Base-by-base conservation (phyloP, 768 basidiomycete genomes). In the Coprinellus aureogranulatus region DNA sequence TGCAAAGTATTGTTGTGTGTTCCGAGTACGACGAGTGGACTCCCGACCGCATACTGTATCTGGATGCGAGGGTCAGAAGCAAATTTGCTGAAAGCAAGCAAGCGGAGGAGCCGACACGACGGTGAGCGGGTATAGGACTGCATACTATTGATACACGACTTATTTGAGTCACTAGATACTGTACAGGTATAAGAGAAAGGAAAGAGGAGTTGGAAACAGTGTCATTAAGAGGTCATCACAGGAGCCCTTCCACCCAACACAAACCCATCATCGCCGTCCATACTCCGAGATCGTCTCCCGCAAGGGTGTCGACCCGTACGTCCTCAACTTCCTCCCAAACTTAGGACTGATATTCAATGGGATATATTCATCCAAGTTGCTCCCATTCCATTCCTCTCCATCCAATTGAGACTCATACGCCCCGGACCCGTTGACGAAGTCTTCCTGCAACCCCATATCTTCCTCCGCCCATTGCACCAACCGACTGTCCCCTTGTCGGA, bases 401-500 rank as follows among this genome's bases (percentile, higher is more conserved):
- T 52, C 50, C 18, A 52, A 22, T 12, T 34, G 34, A 34, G 34
- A 34, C 34, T 52, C 50, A 22, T 37, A 52, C 10, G 65, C 57
- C 12, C 64, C 65, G 27, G 58, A 57, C 10, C 70, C 73, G 62
- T 81, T 80, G 23, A 82, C 77, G 18, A 76, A 60, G 57, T 78
- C 75, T 54, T 75, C 75, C 39, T 74, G 72, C 6, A 76, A 63
- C 14, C 71, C 66, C 68, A 80, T 72, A 49, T 81, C 80, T 58
- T 81, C 80, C 53, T 79, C 69, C 42, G 77, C 77, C 79, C 80
- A 81, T 14, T 70, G 71, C 50, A 80, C 70, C 20, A 83, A 74
- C 23, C 73, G 66, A 40, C 67, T 63, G 55, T 78, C 78, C 2
- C 74, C 72, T 11, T 71, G 70, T 26, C 77, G 70, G 66, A 75